A percentile compares a stretch with the other conserved stretches of the same genome.
These are phyloP conservation scores for Rutstroemia sp. DNA, from an alignment of 2,329 filamentous ascomycete genomes.

Conservation along the genomic window DNA sequence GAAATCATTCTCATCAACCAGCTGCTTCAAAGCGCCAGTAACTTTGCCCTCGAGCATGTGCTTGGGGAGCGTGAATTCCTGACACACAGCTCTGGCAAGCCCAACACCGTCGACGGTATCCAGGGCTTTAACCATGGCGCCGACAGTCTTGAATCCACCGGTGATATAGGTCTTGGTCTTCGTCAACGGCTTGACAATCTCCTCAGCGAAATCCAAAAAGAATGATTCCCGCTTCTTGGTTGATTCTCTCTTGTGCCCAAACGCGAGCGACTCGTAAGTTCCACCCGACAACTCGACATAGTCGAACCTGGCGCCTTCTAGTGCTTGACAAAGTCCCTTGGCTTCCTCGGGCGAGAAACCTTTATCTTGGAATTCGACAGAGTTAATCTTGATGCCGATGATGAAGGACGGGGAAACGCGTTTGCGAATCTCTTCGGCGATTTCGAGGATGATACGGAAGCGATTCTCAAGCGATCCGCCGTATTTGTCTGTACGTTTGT, in stretches of 20 bases:
- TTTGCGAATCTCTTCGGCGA: slow-evolving; percentile 53
- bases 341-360: slow-evolving; percentile 53
- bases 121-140: slow-evolving; percentile 40
- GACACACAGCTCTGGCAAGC: slow-evolving; percentile 38
- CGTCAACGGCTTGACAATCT: slow-evolving; percentile 40
- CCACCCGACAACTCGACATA: slow-evolving; percentile 65
- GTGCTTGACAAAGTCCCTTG: slow-evolving; percentile 40
- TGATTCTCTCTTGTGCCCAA: slow-evolving; percentile 32
- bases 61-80: slow-evolving; percentile 36
- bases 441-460: slow-evolving; percentile 42
- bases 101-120: slow-evolving; percentile 42
- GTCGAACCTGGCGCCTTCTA: slow-evolving; percentile 48
- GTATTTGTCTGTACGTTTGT: slow-evolving; percentile 27
- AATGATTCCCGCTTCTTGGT: slow-evolving; percentile 51
- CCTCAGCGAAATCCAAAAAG: slow-evolving; percentile 58
- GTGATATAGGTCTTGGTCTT: slow-evolving; percentile 46
- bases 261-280: slow-evolving; percentile 44
- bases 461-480: slow-evolving; percentile 27
- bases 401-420: slow-evolving; percentile 33
- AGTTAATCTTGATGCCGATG: slow-evolving; percentile 49
- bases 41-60: slow-evolving; percentile 37
- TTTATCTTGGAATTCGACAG: slow-evolving; percentile 49
- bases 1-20: slow-evolving; percentile 46
- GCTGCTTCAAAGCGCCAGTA: slow-evolving; percentile 39
- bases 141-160: slow-evolving; percentile 49